Base-by-base conservation (phyloP, 2,329 filamentous ascomycete species). In the Cercospora sojina region DNA sequence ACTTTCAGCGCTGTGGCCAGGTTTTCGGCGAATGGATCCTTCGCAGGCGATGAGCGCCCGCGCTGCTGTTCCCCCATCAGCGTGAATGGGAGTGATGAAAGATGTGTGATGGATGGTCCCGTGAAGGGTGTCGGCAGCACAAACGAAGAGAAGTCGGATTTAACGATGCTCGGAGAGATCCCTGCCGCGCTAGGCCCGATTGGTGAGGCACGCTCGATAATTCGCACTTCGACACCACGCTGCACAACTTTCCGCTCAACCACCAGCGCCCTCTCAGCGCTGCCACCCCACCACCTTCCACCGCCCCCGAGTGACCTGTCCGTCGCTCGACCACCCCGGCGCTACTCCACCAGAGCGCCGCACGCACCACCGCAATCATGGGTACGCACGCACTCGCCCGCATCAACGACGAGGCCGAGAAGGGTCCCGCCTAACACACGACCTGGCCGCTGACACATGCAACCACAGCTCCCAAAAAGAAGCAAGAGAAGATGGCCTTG, bases 401-500 rank as follows among this genome's bases (percentile, higher is more conserved):
- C 32, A n/a, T 35, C 32, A 20, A 35, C 53, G 23, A 59, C 53
- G 23, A 29, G 25, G 18, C 35, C 25, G 53, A 27, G 38, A 38
- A 41, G 32, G 41, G 32, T 53, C 62, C 35, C 43, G n/a, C 59
- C 32, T 58, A 35, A 25, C n/a, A 47, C 60, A 35, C 55, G 27
- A 62, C 4, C 62, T 41, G 64, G n/a, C 63, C 35, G 69, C 74
- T 74, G 67, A 76, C 71, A 60, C 49, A 58, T 3, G 38, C 16
- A 23, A 47, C 18, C 64, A 64, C 60, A 77, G 75, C 75, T 69
- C 94, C 93, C 74, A 91, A 93, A 81, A 91, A 92, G 85, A 90
- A 96, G 83, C 86, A 88, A 81, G 90, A 96, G 88, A 99, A 96
- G 87, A 94, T 99, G 91, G 92, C 91, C 85, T 89, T 98, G 79